Percentiles rank a stretch among this genome's conserved stretches.
Conservation (phyloP, 1,284 basidiomycete genomes). For the Phlebopus sp. region DNA sequence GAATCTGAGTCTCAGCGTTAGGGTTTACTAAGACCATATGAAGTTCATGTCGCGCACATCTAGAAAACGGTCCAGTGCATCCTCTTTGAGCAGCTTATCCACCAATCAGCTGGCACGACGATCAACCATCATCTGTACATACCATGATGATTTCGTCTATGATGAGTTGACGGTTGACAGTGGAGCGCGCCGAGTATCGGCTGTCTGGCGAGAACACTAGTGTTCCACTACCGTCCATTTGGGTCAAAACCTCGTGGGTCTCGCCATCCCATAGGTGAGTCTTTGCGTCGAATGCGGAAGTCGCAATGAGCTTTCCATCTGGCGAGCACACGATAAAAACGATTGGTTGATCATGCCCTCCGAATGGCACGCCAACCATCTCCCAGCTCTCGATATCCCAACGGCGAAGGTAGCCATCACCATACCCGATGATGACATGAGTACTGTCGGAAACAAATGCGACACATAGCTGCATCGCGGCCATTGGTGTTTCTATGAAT, state of each 20-base stretch:
- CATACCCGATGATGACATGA: neutral
- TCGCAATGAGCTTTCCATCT: slow-evolving; percentile 2
- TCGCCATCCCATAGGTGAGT: slow-evolving; percentile 3
- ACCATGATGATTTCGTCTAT: slow-evolving; percentile 1
- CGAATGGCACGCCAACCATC: neutral
- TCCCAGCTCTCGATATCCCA: slow-evolving; percentile 5
- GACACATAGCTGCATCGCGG: slow-evolving; percentile 1
- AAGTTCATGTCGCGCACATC: neutral
- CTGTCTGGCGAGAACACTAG: slow-evolving; percentile 2
- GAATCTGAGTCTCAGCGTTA: neutral
- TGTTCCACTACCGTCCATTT: neutral
- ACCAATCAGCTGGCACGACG: neutral
- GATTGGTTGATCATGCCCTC: neutral
- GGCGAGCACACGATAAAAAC: neutral
- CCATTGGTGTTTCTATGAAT: neutral
- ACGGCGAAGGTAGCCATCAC: neutral
- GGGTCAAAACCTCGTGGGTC: neutral
- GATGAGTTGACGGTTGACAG: neutral
- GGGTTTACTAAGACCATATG: neutral
- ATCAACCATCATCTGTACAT: neutral
- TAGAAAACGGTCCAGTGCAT: neutral
- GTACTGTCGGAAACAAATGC: slow-evolving; percentile 3
- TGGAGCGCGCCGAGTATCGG: neutral
- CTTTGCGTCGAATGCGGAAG: neutral
- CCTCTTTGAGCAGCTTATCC: neutral